Conservation (phyloP, 2,329 filamentous ascomycete genomes). For the Lomentospora prolificans region DNA sequence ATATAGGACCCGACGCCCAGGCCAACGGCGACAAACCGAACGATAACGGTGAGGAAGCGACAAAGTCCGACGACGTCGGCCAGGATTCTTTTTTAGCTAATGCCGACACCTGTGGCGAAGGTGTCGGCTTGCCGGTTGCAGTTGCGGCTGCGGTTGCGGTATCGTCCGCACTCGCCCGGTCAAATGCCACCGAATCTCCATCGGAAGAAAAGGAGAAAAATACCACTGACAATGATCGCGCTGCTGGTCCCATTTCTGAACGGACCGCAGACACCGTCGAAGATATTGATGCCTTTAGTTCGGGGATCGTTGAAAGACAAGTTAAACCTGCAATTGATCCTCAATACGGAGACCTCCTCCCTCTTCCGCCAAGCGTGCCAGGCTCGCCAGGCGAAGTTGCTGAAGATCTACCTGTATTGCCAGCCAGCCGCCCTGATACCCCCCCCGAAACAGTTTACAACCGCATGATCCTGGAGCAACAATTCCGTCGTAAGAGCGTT, state of each 20-base stretch:
- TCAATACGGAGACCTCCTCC: constrained; percentile 54
- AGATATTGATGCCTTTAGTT: constrained; percentile 30
- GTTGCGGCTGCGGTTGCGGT: constrained; percentile 32
- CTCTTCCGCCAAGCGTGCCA: constrained; percentile 51
- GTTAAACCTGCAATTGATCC: constrained; percentile 59
- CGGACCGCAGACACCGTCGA: constrained; percentile 15
- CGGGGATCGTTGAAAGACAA: constrained; percentile 46
- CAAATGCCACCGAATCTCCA: constrained; percentile 36
- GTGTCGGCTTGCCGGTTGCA: constrained; percentile 47
- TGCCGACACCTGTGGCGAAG: constrained; percentile 60
- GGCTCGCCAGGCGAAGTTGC: constrained; percentile 31
- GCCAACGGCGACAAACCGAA: constrained; percentile 23
- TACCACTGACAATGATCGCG: constrained; percentile 13
- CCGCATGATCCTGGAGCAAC: constrained; percentile 16
- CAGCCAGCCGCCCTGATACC: constrained; percentile 50
- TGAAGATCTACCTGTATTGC: constrained; percentile 41
- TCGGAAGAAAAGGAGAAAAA: constrained; percentile 26
- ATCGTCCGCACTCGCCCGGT: constrained; percentile 28
- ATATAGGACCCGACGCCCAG: constrained; percentile 15
- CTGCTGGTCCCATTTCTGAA: constrained; percentile 9
- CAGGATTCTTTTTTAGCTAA: constrained; percentile 62
- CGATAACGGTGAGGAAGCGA: constrained; percentile 22
- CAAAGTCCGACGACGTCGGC: constrained; percentile 19
- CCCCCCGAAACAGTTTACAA: constrained; percentile 18
- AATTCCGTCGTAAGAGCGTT: constrained; percentile 24